A percentile compares a stretch with the other conserved stretches of the same genome.
Evolutionary conservation across 129 eudicot species (phyloP).

Genomic region (Lactuca saligna): DNA sequence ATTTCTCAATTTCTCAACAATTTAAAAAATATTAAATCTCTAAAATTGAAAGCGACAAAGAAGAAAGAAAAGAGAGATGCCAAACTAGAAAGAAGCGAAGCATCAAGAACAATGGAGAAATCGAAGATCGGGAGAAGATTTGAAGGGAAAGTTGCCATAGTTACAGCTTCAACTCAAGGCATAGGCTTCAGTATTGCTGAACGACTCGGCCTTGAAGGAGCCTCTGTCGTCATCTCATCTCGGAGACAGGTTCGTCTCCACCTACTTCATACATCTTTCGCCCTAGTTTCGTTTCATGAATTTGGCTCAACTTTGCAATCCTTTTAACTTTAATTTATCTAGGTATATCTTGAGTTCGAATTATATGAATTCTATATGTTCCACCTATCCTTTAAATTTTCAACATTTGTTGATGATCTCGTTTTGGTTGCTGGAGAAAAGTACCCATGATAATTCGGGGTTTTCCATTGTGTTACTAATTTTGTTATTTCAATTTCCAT

Average conservation of each 20-base stretch:
- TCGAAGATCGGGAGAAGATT: constrained; percentile 60
- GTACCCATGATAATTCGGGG: no score
- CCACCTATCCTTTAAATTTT: not conserved
- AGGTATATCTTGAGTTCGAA: not conserved
- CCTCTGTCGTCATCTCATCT: constrained; percentile 39
- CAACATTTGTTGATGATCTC: not conserved
- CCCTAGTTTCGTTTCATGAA: not conserved
- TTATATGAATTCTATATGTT: not conserved
- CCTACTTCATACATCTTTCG: not conserved
- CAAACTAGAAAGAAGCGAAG: not conserved
- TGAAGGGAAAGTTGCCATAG: constrained; percentile 57
- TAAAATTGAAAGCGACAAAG: not conserved
- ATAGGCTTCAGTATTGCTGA: constrained; percentile 33
- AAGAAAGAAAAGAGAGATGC: not conserved
- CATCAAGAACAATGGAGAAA: constrained; percentile 14
- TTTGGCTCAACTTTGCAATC: not conserved
- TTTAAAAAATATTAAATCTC: no score
- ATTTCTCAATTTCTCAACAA: no score
- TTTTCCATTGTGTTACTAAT: no score
- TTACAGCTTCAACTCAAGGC: constrained; percentile 41
- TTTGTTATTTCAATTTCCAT: no score
- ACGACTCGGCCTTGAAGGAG: constrained; percentile 34
- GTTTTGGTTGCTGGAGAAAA: not conserved
- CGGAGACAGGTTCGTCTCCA: constrained; percentile 27
- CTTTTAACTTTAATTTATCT: not conserved